Percentiles rank a stretch among this genome's conserved stretches.
phyloP scores from a whole-genome alignment of 1,139 yeast genomes.

The Hemisphaericaspora xylofermentans region DNA sequence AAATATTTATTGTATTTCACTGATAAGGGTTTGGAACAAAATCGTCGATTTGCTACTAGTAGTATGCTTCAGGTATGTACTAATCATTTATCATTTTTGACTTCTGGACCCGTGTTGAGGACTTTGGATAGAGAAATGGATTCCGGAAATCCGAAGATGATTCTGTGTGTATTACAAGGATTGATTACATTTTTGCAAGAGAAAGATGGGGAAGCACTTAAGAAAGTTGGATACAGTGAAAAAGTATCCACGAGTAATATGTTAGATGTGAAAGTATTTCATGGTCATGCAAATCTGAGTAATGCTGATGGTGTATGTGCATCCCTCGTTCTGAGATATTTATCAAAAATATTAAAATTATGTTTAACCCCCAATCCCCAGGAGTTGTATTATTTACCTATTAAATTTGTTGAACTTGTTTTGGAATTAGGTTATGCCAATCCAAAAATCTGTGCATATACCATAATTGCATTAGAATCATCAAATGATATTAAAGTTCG shows the following conservation, averaged over 20 bases:
- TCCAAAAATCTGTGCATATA: constrained; percentile 67
- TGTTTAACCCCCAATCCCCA: constrained; percentile 50
- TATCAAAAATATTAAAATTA: constrained; percentile 45
- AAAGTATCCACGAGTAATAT: constrained; percentile 27
- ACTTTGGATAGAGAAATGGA: constrained; percentile 54
- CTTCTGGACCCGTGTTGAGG: constrained; percentile 50
- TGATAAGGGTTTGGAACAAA: constrained; percentile 21
- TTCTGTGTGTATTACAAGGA: constrained; percentile 53
- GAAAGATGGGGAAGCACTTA: constrained; percentile 30
- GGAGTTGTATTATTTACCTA: constrained; percentile 44
- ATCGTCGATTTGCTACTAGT: constrained; percentile 53
- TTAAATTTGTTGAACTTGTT: constrained; percentile 54
- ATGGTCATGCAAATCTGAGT: constrained; percentile 47
- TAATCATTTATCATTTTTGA: constrained; percentile 60
- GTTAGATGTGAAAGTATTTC: constrained; percentile 52
- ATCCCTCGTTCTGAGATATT: constrained; percentile 64
- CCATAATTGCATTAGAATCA: constrained; percentile 68
- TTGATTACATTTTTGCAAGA: constrained; percentile 58
- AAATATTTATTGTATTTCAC: constrained; percentile 58
- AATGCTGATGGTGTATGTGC: constrained; percentile 72
- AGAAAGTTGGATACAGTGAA: constrained; percentile 33
- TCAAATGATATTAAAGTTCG: constrained; percentile 47
- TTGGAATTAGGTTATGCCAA: constrained; percentile 69
- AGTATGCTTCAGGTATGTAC: constrained; percentile 59
- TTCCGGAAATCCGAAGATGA: constrained; percentile 25